Conservation (phyloP, 345 rosid genomes). For the Draba incana region DNA sequence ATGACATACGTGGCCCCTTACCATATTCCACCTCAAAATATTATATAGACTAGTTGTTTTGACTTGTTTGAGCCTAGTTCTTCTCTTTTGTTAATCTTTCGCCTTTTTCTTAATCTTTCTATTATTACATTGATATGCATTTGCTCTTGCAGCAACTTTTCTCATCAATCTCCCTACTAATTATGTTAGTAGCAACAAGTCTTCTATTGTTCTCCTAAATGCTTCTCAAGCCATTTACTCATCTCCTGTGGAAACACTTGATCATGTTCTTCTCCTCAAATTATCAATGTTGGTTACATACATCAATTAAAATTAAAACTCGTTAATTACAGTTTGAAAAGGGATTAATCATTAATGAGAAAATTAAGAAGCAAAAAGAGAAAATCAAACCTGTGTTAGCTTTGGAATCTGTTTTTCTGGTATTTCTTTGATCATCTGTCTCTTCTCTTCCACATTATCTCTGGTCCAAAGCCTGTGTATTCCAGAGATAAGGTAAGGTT, state of each 20-base stretch:
- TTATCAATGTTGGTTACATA: constrained; percentile 61
- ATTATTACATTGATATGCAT: too few species aligned
- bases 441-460: constrained; percentile 57
- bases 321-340: neutral
- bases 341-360: neutral
- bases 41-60: too few species aligned
- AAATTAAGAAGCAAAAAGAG: neutral
- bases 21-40: too few species aligned
- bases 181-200: constrained; percentile 57
- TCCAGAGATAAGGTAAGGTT: neutral
- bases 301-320: neutral
- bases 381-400: constrained; percentile 52
- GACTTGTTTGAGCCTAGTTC: too few species aligned
- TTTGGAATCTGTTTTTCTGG: constrained; percentile 55
- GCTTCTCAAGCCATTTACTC: constrained; percentile 70
- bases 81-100: too few species aligned
- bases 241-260: constrained; percentile 65
- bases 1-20: too few species aligned
- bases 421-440: constrained; percentile 56
- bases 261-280: constrained; percentile 79
- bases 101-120: too few species aligned
- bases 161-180: constrained; percentile 36
- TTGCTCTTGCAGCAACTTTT: too few species aligned
- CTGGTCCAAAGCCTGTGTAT: constrained; percentile 31
- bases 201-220: constrained; percentile 62